Evolutionary conservation across 495 filamentous ascomycete species (phyloP).

Genomic region (Astrocystis sublimbata): DNA sequence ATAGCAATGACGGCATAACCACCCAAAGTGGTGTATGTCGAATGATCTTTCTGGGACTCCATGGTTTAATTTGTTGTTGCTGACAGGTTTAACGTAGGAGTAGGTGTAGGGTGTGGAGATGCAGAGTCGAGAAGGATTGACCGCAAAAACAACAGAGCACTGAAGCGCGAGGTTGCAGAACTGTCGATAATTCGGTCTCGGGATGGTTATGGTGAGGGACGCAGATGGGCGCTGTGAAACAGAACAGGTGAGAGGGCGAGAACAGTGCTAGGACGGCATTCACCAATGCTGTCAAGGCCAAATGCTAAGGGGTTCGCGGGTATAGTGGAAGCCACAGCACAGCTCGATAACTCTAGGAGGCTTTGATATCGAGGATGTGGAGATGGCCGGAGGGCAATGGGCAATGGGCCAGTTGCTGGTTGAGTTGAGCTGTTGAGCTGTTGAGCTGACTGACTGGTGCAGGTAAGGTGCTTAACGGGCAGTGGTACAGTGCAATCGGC

Average conservation of each 20-base stretch:
- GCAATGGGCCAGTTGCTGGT: not conserved
- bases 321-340: not conserved
- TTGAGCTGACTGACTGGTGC: too few species aligned
- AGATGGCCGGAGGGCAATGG: slow-evolving; percentile 1
- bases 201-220: not conserved
- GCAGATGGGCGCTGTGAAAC: slow-evolving; percentile 1
- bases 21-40: slow-evolving; percentile 45
- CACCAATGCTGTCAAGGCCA: not conserved
- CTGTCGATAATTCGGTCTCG: not conserved
- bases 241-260: not conserved
- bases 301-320: not conserved
- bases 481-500: not conserved
- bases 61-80: slow-evolving; percentile 33
- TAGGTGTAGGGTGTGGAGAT: not conserved
- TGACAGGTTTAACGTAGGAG: not conserved
- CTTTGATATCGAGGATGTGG: too few species aligned
- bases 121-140: not conserved
- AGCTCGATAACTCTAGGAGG: not conserved
- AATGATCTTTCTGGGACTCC: slow-evolving; percentile 37
- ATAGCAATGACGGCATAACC: slow-evolving; percentile 62
- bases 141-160: not conserved
- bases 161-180: not conserved
- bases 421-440: too few species aligned
- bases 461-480: too few species aligned
- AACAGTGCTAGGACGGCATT: slow-evolving; percentile 1